These are phyloP conservation scores for Agrocybe pediades DNA, from an alignment of 768 basidiomycete species.

Conservation along the genomic window DNA sequence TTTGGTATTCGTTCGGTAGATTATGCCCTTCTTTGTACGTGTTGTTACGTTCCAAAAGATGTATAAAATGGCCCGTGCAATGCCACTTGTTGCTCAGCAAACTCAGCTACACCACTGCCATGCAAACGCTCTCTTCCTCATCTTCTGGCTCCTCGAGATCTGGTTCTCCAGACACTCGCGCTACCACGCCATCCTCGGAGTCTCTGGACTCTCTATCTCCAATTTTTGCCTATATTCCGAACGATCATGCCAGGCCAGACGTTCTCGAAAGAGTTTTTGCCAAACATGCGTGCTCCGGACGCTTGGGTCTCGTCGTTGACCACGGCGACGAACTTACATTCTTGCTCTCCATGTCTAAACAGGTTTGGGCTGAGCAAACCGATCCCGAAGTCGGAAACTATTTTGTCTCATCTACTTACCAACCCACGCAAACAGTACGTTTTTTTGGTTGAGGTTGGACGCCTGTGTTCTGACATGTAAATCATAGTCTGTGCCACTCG, in stretches of 20 bases:
- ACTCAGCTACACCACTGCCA: background rate
- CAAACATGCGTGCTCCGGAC: constrained; percentile 30
- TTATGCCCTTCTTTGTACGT: constrained; percentile 22
- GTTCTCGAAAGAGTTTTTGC: constrained; percentile 31
- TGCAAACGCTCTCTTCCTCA: constrained; percentile 23
- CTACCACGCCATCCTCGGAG: constrained; percentile 33
- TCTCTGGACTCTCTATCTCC: constrained; percentile 12
- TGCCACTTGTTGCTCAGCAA: constrained; percentile 1
- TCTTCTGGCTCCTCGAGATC: constrained; percentile 35
- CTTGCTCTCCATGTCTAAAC: constrained; percentile 3
- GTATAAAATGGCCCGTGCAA: constrained; percentile 32
- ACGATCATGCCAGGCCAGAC: constrained; percentile 17
- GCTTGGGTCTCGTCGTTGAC: constrained; percentile 33
- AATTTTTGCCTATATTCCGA: constrained; percentile 26
- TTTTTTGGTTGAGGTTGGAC: background rate
- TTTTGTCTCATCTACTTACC: constrained; percentile 15
- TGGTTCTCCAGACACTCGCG: constrained; percentile 33
- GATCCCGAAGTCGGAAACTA: constrained; percentile 4
- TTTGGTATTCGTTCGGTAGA: constrained; percentile 11
- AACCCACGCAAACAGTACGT: constrained; percentile 2
- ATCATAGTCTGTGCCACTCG: constrained; percentile 9
- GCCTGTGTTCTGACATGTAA: background rate
- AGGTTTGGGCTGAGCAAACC: constrained; percentile 4
- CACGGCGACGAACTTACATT: constrained; percentile 8
- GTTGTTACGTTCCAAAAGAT: constrained; percentile 13